Evolutionary conservation across 2,329 filamentous ascomycete species (phyloP), one percentile per base, ranked within the genome.

Genomic region (Curvularia verruculosa): DNA sequence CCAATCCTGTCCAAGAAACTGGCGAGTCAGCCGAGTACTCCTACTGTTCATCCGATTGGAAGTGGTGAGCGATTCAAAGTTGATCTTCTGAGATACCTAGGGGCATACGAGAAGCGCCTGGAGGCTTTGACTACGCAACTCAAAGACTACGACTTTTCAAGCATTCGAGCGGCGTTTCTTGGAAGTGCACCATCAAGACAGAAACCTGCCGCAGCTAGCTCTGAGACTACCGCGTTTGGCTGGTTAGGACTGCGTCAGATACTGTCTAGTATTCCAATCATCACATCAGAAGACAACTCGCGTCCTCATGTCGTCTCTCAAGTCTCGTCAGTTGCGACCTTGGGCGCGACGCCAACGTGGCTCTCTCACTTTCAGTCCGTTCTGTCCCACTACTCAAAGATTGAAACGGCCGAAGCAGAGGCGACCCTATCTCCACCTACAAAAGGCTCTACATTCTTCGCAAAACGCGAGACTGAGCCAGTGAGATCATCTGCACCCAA

Each of bases 271-370:
- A 78, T 92, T 3, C 63, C 69, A 3, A 41, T 61, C 6, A 23
- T 40, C 66, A 77, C 19, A 60, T 70, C 31, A 71, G 79, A 66
- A 72, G 78, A 47, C 7, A 41, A 15, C 23, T 52, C 62, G 43
- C 63, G 59, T 21, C 63, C 67, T 43, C 62, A 67, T 3, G 60
- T 91, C 26, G 83, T 86, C 1, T 74, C 83, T 3, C 86, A 95
- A 75, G 79, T 94, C 39, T 96, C 92, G 0, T 96, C 91, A 0
- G 89, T 96, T 46, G 92, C 92, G 2, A 92, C 91, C 0, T 80
- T 96, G 0, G 90, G 90, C 0, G 79, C 82, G 24, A 88, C 82
- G 8, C 84, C 91, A 49, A 84, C 82, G 50, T 96, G 92, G 92
- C 79, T 96, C 0, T 83, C 83, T 48, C 82, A 85, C 23, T 87